A percentile compares a stretch with the other conserved stretches of the same genome.
Conservation (phyloP, 2,329 filamentous ascomycete genomes). For the Ophiostoma himal-ulmi region DNA sequence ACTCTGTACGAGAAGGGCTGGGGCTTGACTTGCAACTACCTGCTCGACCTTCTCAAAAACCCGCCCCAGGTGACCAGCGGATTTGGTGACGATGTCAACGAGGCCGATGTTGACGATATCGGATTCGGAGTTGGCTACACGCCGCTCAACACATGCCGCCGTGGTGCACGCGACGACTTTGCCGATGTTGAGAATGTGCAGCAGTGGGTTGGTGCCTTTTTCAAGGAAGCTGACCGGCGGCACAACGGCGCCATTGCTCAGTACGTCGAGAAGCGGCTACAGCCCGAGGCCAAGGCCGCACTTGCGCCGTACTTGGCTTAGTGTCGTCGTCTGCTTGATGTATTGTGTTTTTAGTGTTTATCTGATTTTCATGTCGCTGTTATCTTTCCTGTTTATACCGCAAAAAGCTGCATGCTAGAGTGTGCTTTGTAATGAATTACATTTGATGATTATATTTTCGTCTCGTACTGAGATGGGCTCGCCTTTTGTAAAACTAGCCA, state of each 20-base stretch:
- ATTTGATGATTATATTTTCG: neutral
- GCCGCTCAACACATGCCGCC: conserved; percentile 82
- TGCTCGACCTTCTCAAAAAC: conserved; percentile 84
- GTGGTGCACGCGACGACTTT: conserved; percentile 69
- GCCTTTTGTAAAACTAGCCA: no score
- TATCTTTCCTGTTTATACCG: neutral
- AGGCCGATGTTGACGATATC: conserved; percentile 90
- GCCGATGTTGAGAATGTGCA: conserved; percentile 75
- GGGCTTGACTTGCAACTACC: conserved; percentile 81
- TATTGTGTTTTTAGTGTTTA: neutral
- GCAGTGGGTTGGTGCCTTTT: conserved; percentile 75
- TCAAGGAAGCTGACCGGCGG: conserved; percentile 70
- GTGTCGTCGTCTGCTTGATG: neutral
- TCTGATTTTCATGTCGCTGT: neutral
- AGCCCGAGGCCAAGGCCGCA: conserved; percentile 52
- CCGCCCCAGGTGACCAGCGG: conserved; percentile 64
- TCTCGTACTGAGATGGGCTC: no score
- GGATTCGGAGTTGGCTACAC: conserved; percentile 94
- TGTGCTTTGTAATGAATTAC: neutral
- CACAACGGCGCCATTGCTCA: conserved; percentile 63
- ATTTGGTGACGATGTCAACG: conserved; percentile 66
- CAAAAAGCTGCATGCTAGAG: neutral
- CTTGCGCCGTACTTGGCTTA: conserved; percentile 45
- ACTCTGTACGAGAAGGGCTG: conserved; percentile 81
- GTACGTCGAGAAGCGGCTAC: conserved; percentile 67